A percentile compares a stretch with the other conserved stretches of the same genome.
Conservation (phyloP, 2,329 filamentous ascomycete species). For the Aspergillus clavatus region DNA sequence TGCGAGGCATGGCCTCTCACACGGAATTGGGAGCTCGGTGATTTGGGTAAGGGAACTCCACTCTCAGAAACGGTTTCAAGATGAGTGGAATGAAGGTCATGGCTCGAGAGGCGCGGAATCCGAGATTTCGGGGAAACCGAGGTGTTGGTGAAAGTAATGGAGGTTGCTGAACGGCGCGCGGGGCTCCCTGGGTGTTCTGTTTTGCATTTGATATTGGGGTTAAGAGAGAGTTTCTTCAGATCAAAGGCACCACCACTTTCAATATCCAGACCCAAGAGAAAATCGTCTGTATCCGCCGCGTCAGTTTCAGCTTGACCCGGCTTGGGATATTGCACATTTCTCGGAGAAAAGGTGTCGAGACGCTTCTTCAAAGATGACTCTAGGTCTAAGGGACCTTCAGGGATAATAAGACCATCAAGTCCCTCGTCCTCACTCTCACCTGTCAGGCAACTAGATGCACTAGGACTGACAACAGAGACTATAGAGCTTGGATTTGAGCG, state of each 20-base stretch:
- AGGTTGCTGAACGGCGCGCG: conserved; percentile 66
- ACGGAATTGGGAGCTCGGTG: conserved; percentile 62
- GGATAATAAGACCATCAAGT: conserved; percentile 82
- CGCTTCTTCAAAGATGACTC: conserved; percentile 70
- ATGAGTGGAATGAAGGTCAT: conserved; percentile 64
- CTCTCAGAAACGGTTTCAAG: conserved; percentile 93
- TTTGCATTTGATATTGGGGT: conserved; percentile 89
- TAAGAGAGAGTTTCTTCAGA: conserved; percentile 72
- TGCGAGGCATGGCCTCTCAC: conserved; percentile 62
- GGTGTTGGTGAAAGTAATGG: conserved; percentile 87
- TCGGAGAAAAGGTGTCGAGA: conserved; percentile 46
- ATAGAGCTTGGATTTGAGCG: conserved; percentile 80
- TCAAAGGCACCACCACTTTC: conserved; percentile 78
- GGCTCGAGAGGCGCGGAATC: conserved; percentile 70
- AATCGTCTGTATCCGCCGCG: conserved; percentile 59
- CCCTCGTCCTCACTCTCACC: conserved; percentile 91
- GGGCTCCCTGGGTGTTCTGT: conserved; percentile 65
- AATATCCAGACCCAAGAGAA: conserved; percentile 80
- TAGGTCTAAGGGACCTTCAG: conserved; percentile 77
- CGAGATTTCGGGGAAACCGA: conserved; percentile 57
- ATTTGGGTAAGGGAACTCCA: conserved; percentile 64
- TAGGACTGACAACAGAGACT: conserved; percentile 84
- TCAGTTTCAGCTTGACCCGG: conserved; percentile 14
- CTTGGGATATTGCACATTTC: conserved; percentile 30
- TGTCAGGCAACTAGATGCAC: conserved; percentile 84